A percentile compares a stretch with the other conserved stretches of the same genome.
Evolutionary conservation across 495 filamentous ascomycete species (phyloP).

Genomic region (Neurospora sp.): DNA sequence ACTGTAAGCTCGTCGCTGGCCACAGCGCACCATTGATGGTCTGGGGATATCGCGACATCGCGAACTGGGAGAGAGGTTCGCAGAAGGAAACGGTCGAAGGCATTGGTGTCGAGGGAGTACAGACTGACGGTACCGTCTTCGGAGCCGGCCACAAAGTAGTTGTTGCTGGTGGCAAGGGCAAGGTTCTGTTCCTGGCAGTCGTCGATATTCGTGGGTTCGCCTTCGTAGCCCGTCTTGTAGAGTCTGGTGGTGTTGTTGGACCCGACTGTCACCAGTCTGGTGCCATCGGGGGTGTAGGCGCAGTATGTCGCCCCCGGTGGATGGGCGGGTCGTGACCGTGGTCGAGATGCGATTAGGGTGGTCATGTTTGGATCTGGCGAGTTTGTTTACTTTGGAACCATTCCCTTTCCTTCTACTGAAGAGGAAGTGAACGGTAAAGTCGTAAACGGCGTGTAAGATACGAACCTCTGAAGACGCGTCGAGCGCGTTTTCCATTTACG

Average conservation of each 20-base stretch:
- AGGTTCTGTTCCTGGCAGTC: conserved; percentile 74
- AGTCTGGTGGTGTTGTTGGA: conserved; percentile 84
- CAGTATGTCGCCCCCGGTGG: conserved; percentile 42
- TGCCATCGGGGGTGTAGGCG: conserved; percentile 47
- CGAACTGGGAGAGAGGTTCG: conserved; percentile 75
- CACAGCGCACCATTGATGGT: conserved; percentile 85
- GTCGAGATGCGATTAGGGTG: conserved; percentile 35
- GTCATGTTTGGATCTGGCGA: conserved; percentile 26
- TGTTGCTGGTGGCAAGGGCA: conserved; percentile 66
- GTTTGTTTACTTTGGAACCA: neutral
- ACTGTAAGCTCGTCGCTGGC: conserved; percentile 91
- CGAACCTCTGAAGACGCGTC: conserved; percentile 19
- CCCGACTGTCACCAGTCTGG: conserved; percentile 69
- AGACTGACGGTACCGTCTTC: conserved; percentile 91
- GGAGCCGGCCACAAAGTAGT: conserved; percentile 75
- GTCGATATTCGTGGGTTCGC: conserved; percentile 83
- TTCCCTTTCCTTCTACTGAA: too few relatives aligned
- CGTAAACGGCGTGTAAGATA: neutral
- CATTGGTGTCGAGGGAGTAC: conserved; percentile 67
- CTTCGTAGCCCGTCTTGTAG: conserved; percentile 81
- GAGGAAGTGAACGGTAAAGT: neutral
- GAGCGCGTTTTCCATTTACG: conserved; percentile 25
- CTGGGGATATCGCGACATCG: conserved; percentile 74
- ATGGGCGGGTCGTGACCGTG: conserved; percentile 42
- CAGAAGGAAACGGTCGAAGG: conserved; percentile 68